A percentile compares a stretch with the other conserved stretches of the same genome.
These are phyloP conservation scores for Ilyonectria destructans DNA, from an alignment of 2,329 filamentous ascomycete genomes.

Conservation along the genomic window DNA sequence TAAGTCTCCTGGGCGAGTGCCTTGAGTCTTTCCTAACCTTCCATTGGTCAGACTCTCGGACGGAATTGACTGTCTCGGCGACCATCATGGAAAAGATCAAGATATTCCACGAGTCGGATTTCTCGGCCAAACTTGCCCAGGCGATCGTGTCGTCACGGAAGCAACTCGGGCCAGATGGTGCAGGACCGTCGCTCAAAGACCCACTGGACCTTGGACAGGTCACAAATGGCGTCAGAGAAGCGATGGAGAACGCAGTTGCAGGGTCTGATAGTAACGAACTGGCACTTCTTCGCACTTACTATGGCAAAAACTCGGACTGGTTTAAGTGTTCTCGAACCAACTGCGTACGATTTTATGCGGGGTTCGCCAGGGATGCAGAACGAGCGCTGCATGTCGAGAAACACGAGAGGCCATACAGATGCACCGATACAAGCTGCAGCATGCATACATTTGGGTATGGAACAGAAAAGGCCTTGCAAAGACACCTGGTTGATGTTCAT, in stretches of 20 bases:
- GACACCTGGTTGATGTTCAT: not conserved
- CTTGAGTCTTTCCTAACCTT: not conserved
- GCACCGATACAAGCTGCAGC: not conserved
- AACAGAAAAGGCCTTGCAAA: not conserved
- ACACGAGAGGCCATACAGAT: not conserved
- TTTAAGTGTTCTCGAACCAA: slow-evolving; percentile 27
- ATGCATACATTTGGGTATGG: not conserved
- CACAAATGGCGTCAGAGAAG: not conserved
- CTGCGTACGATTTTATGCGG: not conserved
- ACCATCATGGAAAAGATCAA: not conserved
- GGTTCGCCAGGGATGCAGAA: not conserved
- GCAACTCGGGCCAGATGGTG: not conserved
- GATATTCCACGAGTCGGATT: not conserved
- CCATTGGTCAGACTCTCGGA: not conserved
- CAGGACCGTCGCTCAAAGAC: not conserved
- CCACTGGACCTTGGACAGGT: not conserved
- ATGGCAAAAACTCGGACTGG: slow-evolving; percentile 17
- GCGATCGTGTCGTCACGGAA: not conserved
- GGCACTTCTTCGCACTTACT: not conserved
- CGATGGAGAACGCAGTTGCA: not conserved
- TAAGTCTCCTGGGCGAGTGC: not conserved
- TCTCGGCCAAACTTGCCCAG: not conserved
- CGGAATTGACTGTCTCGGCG: not conserved
- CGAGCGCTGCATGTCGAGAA: not conserved
- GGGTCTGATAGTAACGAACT: not conserved